phyloP scores from a whole-genome alignment of 805 yeast species.

The Lipomyces spencermartinsiae region DNA sequence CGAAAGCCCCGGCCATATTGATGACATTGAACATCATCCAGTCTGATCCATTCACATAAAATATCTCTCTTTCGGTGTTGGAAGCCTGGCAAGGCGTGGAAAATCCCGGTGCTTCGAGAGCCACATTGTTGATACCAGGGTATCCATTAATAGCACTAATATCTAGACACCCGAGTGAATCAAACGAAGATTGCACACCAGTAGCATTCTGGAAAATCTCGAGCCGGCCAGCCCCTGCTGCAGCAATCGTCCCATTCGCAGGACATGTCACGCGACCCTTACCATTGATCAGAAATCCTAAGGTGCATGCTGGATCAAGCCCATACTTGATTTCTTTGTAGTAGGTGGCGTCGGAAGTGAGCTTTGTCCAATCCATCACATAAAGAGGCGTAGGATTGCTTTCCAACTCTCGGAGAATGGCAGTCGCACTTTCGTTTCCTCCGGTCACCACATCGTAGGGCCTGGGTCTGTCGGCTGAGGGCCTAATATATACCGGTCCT shows the following conservation, averaged over 20 bases:
- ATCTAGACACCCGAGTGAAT: constrained; percentile 14
- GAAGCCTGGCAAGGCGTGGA: constrained; percentile 18
- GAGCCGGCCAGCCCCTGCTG: constrained; percentile 8
- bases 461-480: constrained; percentile 6
- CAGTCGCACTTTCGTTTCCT: constrained; percentile 2
- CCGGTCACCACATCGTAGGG: constrained; percentile 11
- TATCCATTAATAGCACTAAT: background rate
- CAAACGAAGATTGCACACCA: background rate
- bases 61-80: constrained; percentile 13
- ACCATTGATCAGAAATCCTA: constrained; percentile 15
- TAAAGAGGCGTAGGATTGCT: constrained; percentile 1
- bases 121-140: constrained; percentile 13
- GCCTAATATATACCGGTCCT: constrained; percentile 53
- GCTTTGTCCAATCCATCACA: constrained; percentile 15
- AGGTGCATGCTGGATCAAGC: constrained; percentile 20
- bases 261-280: constrained; percentile 18
- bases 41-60: constrained; percentile 5
- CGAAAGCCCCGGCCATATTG: constrained; percentile 14
- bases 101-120: constrained; percentile 17
- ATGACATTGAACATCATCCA: constrained; percentile 14
- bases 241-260: constrained; percentile 2
- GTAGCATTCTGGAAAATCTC: background rate
- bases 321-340: background rate
- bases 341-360: constrained; percentile 7
- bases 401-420: constrained; percentile 7